Evolutionary conservation across 2,329 filamentous ascomycete genomes (phyloP).

Genomic region (Ceratocystis destructans): DNA sequence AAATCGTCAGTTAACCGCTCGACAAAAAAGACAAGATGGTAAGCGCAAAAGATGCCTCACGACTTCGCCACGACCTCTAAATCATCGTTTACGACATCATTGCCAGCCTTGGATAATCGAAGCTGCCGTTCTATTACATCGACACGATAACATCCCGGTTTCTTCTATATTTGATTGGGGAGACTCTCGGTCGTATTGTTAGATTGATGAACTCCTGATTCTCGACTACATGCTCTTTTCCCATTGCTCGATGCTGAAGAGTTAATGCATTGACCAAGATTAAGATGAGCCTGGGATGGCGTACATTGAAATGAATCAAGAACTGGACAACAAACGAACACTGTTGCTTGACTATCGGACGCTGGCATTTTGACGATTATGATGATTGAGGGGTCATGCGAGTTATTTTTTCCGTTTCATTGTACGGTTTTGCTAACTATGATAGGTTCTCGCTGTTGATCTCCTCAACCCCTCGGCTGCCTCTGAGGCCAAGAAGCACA

Average conservation of each 20-base stretch:
- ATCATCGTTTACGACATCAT: constrained; percentile 11
- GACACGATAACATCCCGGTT: neutral
- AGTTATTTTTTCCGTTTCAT: constrained; percentile 14
- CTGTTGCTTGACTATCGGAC: constrained; percentile 19
- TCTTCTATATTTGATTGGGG: neutral
- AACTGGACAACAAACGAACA: constrained; percentile 19
- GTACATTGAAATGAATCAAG: neutral
- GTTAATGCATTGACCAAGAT: neutral
- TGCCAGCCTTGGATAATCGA: constrained; percentile 10
- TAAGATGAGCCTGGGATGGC: neutral
- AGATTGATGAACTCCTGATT: neutral
- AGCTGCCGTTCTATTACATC: neutral
- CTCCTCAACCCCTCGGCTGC: constrained; percentile 97
- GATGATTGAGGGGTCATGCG: constrained; percentile 19
- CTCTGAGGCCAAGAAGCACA: constrained; percentile 99
- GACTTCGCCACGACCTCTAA: neutral
- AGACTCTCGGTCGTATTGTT: neutral
- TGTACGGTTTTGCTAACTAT: constrained; percentile 34
- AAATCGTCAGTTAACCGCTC: constrained; percentile 19
- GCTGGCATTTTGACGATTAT: constrained; percentile 18
- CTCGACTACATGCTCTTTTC: neutral
- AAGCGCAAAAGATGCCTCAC: constrained; percentile 30
- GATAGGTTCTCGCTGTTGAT: constrained; percentile 98
- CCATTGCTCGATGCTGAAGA: neutral
- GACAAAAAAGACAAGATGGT: constrained; percentile 49